Percentiles rank a stretch among this genome's conserved stretches.
These are phyloP conservation scores for Exophiala viscosa DNA, from an alignment of 2,329 filamentous ascomycete species.

Conservation along the genomic window DNA sequence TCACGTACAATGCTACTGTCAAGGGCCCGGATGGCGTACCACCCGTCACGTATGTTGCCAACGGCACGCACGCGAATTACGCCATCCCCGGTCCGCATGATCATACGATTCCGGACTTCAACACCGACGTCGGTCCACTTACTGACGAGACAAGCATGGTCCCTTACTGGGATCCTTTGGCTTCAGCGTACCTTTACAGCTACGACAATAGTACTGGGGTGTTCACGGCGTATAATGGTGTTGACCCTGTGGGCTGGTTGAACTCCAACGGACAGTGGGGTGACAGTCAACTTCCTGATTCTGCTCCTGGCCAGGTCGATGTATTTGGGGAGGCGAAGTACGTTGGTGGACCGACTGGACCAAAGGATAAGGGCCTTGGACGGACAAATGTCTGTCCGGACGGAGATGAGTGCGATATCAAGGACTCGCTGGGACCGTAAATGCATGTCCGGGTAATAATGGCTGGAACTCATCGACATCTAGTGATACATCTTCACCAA, in stretches of 20 bases:
- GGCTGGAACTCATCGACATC: neutral
- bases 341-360: constrained; percentile 58
- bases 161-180: constrained; percentile 57
- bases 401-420: constrained; percentile 11
- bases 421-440: constrained; percentile 3
- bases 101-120: constrained; percentile 59
- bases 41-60: constrained; percentile 57
- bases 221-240: constrained; percentile 48
- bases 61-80: constrained; percentile 64
- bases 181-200: constrained; percentile 54
- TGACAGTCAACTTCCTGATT: constrained; percentile 54
- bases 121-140: constrained; percentile 50
- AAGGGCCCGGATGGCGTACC: constrained; percentile 49
- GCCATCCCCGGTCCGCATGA: constrained; percentile 57
- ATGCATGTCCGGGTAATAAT: neutral
- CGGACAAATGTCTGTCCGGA: constrained; percentile 55
- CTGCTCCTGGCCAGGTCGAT: constrained; percentile 40
- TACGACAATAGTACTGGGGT: constrained; percentile 42
- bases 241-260: constrained; percentile 53
- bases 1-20: constrained; percentile 54
- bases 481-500: no score
- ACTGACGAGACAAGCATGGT: constrained; percentile 56
- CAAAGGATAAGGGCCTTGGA: constrained; percentile 56
- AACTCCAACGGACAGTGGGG: constrained; percentile 60
- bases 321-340: constrained; percentile 56